A percentile compares a stretch with the other conserved stretches of the same genome.
Evolutionary conservation across 2,329 filamentous ascomycete genomes (phyloP).

Genomic region (Ascochyta fabae): DNA sequence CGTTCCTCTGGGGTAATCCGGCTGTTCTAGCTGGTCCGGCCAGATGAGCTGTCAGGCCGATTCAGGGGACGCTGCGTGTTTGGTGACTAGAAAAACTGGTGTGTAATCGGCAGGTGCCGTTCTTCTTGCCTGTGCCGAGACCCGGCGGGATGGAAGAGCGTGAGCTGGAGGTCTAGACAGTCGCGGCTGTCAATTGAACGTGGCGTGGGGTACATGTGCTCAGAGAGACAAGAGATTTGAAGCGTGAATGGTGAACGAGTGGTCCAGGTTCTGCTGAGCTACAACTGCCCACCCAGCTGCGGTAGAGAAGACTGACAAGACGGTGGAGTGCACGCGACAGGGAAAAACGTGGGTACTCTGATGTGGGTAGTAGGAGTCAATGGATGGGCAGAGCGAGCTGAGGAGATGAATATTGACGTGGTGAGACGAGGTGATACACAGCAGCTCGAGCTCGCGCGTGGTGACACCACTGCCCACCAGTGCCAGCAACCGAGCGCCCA

Average conservation of each 20-base stretch:
- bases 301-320: too few species aligned
- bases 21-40: neutral
- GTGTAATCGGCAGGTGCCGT: neutral
- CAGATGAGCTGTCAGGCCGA: neutral
- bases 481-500: neutral
- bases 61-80: neutral
- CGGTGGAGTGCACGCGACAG: too few species aligned
- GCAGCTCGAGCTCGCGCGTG: neutral
- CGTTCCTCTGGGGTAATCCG: neutral
- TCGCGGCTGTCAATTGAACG: neutral
- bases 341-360: too few species aligned
- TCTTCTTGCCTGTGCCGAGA: constrained; percentile 4
- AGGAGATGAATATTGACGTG: neutral
- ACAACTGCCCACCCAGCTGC: neutral
- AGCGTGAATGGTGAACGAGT: neutral
- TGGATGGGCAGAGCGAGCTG: neutral
- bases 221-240: neutral
- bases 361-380: neutral
- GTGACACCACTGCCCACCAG: neutral
- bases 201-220: constrained; percentile 6
- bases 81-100: neutral
- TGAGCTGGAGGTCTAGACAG: neutral
- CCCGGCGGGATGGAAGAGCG: neutral
- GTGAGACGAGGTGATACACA: constrained; percentile 1
- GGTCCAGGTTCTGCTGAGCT: neutral